Base-by-base conservation (phyloP, 2,329 filamentous ascomycete genomes). In the Colletotrichum sp. region DNA sequence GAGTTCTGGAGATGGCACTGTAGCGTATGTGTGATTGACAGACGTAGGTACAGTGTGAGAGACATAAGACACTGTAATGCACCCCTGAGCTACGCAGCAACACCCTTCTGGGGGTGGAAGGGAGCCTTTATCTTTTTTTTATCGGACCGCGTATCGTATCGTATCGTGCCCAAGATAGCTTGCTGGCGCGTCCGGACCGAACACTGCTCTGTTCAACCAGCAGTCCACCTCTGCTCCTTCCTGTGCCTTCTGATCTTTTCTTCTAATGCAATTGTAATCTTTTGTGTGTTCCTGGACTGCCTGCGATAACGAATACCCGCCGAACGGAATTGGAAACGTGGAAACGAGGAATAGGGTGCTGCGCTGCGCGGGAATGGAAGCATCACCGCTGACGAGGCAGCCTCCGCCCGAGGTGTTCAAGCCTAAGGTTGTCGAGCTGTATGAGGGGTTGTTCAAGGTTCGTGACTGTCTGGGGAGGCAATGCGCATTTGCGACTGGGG, bases 371-470 rank as follows among this genome's bases (percentile, higher is more conserved):
- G 68, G 68, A 61, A 98, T 98, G 95, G 95, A 98, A 88, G 91
- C 93, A 80, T 98, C 96, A 83, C 97, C 97, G 78, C 91, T 99
- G 83, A 98, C 96, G 73, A 96, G 98, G 86, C 96, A 98, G 89
- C 92, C 92, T 85, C 92, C 95, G 81, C 97, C 96, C 71, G 94
- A 98, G 84, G 92, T 94, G 55, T 98, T 99, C 84, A 94, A 98
- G 86, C 96, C 95, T 71, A 99, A 99, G 88, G 95, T 99, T 79
- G 94, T 98, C 76, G 91, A 94, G 84, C 92, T 98, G 68, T 99
- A 99, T 86, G 92, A 96, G 81, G 90, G 91, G 78, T 88, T 98
- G 25, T 96, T 98, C 88, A 92, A 92, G 91, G 92, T 93, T 86
- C 34, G 59, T 63, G 0, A 22, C 11, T 52, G 44, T 12, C n/a